Base-by-base conservation (phyloP, 257 asterid genomes). In the Scutellaria galericulata region DNA sequence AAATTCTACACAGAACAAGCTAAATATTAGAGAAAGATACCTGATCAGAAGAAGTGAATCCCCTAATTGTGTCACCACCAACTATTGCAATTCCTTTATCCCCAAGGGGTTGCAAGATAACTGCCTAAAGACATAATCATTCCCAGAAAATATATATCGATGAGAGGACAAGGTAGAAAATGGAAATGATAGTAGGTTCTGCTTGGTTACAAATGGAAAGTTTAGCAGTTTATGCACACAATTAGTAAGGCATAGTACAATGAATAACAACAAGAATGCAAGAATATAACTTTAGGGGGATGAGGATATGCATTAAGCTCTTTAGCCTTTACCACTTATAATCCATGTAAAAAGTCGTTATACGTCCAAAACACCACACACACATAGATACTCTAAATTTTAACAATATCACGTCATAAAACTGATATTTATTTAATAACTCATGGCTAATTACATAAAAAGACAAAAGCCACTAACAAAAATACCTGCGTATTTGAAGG, bases 71-170 rank as follows among this genome's bases (percentile, higher is more conserved):
- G 81, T 94, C 88, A 15, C 97, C 97, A n/a, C 99, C 97, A 64
- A 94, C 76, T 70, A 91, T 75, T 62, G 95, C 93, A 66, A 94
- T 76, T 78, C 97, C 99, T 72, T 83, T 83, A 47, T 87, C 90
- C 65, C 93, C 97, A 63, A 94, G 85, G 20, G 97, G 99, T 78
- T 91, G 99, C 90, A 94, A 81, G 77, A 94, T 94, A 64, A 88
- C 97, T 12, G 99, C 96, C 98, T 93, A 71, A 76, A 57, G 58
- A 72, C 39, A 56, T 18, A 57, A 53, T 7, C 41, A 42, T 51
- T 42, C 70, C 51, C 31, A 73, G 39, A 57, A 78, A 56, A 75
- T 51, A 24, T 64, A 52, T 15, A 37, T 53, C 15, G 12, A 60
- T 20, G 37, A 47, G 47, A 71, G 1, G 41, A 13, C 9, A 37